Evolutionary conservation across 208 protist genomes (phyloP).

Genomic region (Herpetomonas muscarum): DNA sequence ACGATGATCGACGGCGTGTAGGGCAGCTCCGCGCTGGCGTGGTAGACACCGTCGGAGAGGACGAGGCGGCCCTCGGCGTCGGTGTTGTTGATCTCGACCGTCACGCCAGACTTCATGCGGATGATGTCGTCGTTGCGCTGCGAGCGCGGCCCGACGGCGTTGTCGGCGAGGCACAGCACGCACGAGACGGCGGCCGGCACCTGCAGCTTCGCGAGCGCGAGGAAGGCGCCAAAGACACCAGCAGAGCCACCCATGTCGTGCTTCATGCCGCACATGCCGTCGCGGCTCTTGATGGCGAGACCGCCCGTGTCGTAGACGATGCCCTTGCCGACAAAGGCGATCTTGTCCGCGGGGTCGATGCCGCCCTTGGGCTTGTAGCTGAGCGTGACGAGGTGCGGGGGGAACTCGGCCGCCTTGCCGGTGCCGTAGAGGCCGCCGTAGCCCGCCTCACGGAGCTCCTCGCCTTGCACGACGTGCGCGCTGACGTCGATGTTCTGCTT

Average conservation of each 20-base stretch:
- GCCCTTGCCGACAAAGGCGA: constrained; percentile 89
- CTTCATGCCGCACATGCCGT: constrained; percentile 89
- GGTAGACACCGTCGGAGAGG: constrained; percentile 86
- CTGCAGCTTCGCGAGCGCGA: constrained; percentile 43
- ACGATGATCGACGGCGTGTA: constrained; percentile 81
- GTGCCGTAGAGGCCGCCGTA: constrained; percentile 81
- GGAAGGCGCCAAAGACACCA: constrained; percentile 76
- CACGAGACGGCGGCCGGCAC: constrained; percentile 39
- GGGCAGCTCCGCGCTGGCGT: constrained; percentile 70
- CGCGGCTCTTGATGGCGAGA: constrained; percentile 72
- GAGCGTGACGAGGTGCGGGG: constrained; percentile 74
- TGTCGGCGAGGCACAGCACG: constrained; percentile 87
- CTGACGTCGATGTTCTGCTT: constrained; percentile 25
- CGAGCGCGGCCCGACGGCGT: constrained; percentile 71
- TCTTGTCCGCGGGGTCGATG: constrained; percentile 46
- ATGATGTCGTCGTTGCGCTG: constrained; percentile 89
- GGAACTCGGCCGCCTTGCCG: constrained; percentile 84
- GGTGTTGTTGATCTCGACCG: constrained; percentile 92
- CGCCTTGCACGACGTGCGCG: constrained; percentile 54
- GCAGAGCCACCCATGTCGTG: constrained; percentile 90
- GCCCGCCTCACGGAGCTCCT: constrained; percentile 77
- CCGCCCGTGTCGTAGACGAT: constrained; percentile 93
- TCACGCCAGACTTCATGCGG: constrained; percentile 80
- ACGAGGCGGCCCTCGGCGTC: constrained; percentile 92
- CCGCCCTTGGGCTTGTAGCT: constrained; percentile 57